Evolutionary conservation across 305 asterid species (phyloP).

Genomic region (Solanum hybrid): DNA sequence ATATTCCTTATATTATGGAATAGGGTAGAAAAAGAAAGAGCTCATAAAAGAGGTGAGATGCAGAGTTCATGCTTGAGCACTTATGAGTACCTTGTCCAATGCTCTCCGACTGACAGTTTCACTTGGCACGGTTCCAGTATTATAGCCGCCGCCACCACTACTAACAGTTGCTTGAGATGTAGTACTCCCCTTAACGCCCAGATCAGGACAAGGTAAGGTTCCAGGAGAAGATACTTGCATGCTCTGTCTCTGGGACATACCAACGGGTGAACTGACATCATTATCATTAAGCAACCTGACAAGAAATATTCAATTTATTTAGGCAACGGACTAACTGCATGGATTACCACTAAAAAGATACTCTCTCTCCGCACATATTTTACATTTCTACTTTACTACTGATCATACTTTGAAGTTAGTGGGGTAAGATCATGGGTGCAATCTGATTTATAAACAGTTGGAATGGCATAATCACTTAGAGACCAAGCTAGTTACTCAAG

Average conservation of each 20-base stretch:
- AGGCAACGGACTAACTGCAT: not conserved
- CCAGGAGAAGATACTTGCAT: conserved; percentile 26
- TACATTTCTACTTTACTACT: not conserved
- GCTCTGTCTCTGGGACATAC: conserved; percentile 16
- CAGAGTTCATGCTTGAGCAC: not conserved
- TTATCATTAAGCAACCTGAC: conserved; percentile 37
- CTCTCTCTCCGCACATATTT: not conserved
- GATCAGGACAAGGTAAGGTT: conserved; percentile 26
- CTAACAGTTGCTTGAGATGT: conserved; percentile 27
- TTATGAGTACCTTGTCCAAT: conserved; percentile 67
- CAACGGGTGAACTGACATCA: conserved; percentile 25
- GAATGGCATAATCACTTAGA: not conserved
- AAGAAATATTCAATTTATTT: not conserved
- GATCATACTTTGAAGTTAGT: not conserved
- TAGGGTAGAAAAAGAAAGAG: not conserved
- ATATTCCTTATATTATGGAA: not conserved
- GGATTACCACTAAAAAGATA: not conserved
- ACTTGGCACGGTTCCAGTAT: conserved; percentile 30
- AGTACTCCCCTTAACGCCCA: conserved; percentile 30
- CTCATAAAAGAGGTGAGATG: not conserved
- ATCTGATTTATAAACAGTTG: not conserved
- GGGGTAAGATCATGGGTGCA: not conserved
- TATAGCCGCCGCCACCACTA: conserved; percentile 22
- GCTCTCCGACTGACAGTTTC: conserved; percentile 91
- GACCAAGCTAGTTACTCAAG: not conserved